These are phyloP conservation scores for Cystoderma amianthinum DNA, from an alignment of 768 basidiomycete genomes.

Conservation along the genomic window DNA sequence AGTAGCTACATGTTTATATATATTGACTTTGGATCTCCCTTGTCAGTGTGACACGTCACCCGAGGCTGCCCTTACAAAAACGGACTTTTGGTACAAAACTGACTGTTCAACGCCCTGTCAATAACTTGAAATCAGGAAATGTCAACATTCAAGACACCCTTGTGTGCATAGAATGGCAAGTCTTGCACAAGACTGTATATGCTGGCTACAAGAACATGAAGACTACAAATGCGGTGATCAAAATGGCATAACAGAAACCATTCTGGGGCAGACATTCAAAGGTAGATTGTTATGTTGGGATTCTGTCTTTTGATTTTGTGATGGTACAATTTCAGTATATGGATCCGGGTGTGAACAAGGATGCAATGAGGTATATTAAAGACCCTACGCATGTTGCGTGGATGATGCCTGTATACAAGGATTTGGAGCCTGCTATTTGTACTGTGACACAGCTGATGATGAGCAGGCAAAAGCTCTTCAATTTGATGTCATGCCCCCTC, in stretches of 20 bases:
- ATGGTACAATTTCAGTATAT: constrained; percentile 56
- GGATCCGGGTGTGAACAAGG: constrained; percentile 34
- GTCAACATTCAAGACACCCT: constrained; percentile 44
- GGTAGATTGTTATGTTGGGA: constrained; percentile 45
- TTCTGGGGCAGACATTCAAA: constrained; percentile 33
- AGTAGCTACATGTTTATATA: too few species aligned
- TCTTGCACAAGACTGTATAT: constrained; percentile 49
- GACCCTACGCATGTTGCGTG: constrained; percentile 44
- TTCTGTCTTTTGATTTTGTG: constrained; percentile 49
- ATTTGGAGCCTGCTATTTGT: constrained; percentile 27
- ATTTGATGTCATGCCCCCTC: constrained; percentile 43
- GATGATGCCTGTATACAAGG: constrained; percentile 35
- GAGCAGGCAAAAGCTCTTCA: constrained; percentile 15
- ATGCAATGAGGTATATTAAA: constrained; percentile 38
- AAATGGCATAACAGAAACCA: constrained; percentile 25
- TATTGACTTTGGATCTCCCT: too few species aligned
- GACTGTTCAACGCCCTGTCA: constrained; percentile 37
- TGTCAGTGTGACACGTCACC: too few species aligned
- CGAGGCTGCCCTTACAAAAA: too few species aligned
- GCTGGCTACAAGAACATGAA: constrained; percentile 50
- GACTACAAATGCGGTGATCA: constrained; percentile 45
- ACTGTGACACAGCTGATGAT: constrained; percentile 35
- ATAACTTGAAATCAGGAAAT: constrained; percentile 23
- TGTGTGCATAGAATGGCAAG: constrained; percentile 55
- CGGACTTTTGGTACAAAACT: constrained; percentile 30